Conservation (phyloP, 2,329 filamentous ascomycete species). For the Aspergillus tanneri region DNA sequence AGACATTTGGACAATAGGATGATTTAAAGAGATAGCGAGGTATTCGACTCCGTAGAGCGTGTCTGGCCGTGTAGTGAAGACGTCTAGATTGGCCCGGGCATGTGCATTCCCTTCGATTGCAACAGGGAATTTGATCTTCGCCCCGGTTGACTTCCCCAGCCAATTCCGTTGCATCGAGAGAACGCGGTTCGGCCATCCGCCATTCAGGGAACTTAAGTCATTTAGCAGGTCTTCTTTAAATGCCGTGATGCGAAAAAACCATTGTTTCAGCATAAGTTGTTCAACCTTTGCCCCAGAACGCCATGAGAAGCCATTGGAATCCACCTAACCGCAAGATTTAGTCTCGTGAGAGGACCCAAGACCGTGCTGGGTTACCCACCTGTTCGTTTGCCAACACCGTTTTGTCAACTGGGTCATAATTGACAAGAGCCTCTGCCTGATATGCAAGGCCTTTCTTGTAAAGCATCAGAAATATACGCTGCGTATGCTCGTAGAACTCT, state of each 20-base stretch:
- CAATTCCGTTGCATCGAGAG: conserved; percentile 82
- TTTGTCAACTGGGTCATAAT: conserved; percentile 86
- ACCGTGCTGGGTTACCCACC: too few species aligned
- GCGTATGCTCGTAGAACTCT: conserved; percentile 84
- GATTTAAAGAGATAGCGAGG: conserved; percentile 71
- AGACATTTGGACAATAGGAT: conserved; percentile 65
- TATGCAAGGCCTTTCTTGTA: conserved; percentile 74
- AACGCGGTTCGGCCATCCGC: conserved; percentile 79
- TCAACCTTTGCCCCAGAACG: conserved; percentile 82
- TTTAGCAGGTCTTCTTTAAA: conserved; percentile 71
- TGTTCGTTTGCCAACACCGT: conserved; percentile 92
- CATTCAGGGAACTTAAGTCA: conserved; percentile 66
- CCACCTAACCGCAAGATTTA: conserved; percentile 53
- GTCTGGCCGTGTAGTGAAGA: conserved; percentile 83
- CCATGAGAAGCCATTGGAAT: conserved; percentile 81
- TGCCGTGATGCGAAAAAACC: conserved; percentile 82
- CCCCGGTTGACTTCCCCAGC: conserved; percentile 77
- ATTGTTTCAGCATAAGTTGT: conserved; percentile 76
- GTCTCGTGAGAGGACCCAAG: background rate
- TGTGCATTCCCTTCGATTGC: conserved; percentile 33
- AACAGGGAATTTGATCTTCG: conserved; percentile 69
- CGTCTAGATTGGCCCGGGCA: conserved; percentile 55
- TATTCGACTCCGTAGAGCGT: conserved; percentile 88
- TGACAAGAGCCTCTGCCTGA: conserved; percentile 78
- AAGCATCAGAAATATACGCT: conserved; percentile 78